phyloP scores from a whole-genome alignment of 1,139 yeast species.

The Candida albicans region DNA sequence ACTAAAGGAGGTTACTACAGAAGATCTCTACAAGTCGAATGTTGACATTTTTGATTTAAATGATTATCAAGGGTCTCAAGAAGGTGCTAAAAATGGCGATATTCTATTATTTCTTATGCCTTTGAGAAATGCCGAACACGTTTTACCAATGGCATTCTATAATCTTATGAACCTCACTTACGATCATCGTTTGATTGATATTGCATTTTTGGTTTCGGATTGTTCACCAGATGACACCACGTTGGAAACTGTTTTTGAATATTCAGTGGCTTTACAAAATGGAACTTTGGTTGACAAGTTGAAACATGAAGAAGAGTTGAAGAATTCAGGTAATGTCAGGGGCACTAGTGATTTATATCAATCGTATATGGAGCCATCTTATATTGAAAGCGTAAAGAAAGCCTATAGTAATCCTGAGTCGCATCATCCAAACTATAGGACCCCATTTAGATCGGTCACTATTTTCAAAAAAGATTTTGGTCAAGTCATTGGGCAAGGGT shows the following conservation, averaged over 20 bases:
- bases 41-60: slow-evolving; percentile 65
- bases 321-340: slow-evolving; percentile 27
- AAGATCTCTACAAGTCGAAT: slow-evolving; percentile 26
- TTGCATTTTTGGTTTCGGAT: slow-evolving; percentile 84
- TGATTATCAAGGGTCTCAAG: slow-evolving; percentile 53
- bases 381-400: slow-evolving; percentile 53
- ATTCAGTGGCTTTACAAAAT: slow-evolving; percentile 65
- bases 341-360: slow-evolving; percentile 65
- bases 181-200: slow-evolving; percentile 76
- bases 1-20: slow-evolving; percentile 13
- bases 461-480: slow-evolving; percentile 85
- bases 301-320: slow-evolving; percentile 38
- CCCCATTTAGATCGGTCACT: slow-evolving; percentile 75
- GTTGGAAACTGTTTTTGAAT: slow-evolving; percentile 63
- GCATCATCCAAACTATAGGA: slow-evolving; percentile 58
- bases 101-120: slow-evolving; percentile 74
- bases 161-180: slow-evolving; percentile 84
- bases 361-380: slow-evolving; percentile 67
- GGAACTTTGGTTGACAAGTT: slow-evolving; percentile 60
- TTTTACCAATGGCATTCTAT: slow-evolving; percentile 79
- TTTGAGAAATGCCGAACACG: slow-evolving; percentile 76
- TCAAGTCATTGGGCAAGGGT: slow-evolving; percentile 82
- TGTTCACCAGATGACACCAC: slow-evolving; percentile 78
- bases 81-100: slow-evolving; percentile 60
- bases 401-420: slow-evolving; percentile 61